phyloP scores from a whole-genome alignment of 2,329 filamentous ascomycete genomes.

The Xylariaceae sp. region DNA sequence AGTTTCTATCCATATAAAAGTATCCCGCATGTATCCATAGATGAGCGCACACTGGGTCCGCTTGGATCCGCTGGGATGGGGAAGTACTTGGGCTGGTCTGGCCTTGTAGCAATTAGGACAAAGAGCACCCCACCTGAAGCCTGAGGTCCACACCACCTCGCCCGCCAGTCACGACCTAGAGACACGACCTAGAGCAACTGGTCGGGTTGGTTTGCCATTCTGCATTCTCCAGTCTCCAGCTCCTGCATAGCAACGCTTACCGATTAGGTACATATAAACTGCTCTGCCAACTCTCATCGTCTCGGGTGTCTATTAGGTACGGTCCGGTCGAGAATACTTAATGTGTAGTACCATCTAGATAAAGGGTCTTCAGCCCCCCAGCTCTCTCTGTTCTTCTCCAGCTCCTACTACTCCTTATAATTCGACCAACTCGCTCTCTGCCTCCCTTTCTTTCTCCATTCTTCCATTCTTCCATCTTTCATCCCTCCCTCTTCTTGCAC shows the following conservation, averaged over 20 bases:
- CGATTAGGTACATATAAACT: background rate
- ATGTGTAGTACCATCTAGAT: constrained; percentile 12
- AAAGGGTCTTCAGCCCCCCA: constrained; percentile 18
- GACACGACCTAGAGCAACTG: constrained; percentile 1
- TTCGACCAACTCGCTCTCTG: constrained; percentile 18
- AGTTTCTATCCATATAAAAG: too few relatives aligned
- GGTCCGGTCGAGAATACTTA: background rate
- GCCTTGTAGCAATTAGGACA: background rate
- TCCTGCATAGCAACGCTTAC: constrained; percentile 18
- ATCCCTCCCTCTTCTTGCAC: background rate
- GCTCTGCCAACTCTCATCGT: constrained; percentile 15
- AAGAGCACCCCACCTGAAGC: background rate
- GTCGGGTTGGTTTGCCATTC: constrained; percentile 15
- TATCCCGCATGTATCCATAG: background rate
- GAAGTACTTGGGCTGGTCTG: background rate
- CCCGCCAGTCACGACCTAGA: constrained; percentile 1
- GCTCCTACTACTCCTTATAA: constrained; percentile 8
- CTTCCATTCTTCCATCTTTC: constrained; percentile 15
- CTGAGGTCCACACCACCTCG: constrained; percentile 17
- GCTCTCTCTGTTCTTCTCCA: background rate
- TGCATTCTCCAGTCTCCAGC: constrained; percentile 5
- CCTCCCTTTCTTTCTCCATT: constrained; percentile 17
- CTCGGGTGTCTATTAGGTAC: constrained; percentile 1
- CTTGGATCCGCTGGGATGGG: background rate
- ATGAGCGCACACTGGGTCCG: background rate